Base-by-base conservation (phyloP, 345 rosid species). In the Aegle marmelos region DNA sequence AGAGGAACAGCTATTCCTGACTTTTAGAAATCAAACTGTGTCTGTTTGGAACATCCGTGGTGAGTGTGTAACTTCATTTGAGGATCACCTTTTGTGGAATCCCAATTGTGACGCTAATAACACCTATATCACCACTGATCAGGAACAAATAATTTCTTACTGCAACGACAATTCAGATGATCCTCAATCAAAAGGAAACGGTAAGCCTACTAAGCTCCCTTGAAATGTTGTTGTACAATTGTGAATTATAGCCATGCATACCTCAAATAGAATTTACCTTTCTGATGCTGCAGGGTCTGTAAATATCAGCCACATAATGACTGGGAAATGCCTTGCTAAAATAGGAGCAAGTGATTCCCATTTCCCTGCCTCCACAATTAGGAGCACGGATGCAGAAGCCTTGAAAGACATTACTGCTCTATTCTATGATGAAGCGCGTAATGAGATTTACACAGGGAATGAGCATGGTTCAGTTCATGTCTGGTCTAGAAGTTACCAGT, bases 31-130 rank as follows among this genome's bases (percentile, higher is more conserved):
- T 76, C 86, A 85, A 71, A 89, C 87, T 57, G 93, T 90, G 77
- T 90, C 94, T 71, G 97, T 90, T 37, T 92, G 97, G 97, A 89
- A 92, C 70, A 90, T 87, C 76, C 86, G 87, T 9, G 90, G 90
- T 76, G 90, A 89, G 82, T 87, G 85, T 65, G 90, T 89, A 57
- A 89, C 91, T 33, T 87, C 87, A 5, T 89, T 89, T 70, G 91
- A 89, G 81, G 88, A 88, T 82, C 97, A 87, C 80, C 87, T 88
- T 48, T 79, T 88, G 73, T 90, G 94, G 94, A 90, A 91, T 82
- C 91, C 94, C 34, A 90, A 90, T 69, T 90, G 94, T 81, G 90
- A 90, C 84, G 89, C 93, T 25, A 91, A 86, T 76, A 90, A 87
- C 78, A 91, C 84, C 71, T 87, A 89, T 77, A 86, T 89, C 64